Base-by-base conservation (phyloP, 495 filamentous ascomycete species). In the Cercophora sp. region DNA sequence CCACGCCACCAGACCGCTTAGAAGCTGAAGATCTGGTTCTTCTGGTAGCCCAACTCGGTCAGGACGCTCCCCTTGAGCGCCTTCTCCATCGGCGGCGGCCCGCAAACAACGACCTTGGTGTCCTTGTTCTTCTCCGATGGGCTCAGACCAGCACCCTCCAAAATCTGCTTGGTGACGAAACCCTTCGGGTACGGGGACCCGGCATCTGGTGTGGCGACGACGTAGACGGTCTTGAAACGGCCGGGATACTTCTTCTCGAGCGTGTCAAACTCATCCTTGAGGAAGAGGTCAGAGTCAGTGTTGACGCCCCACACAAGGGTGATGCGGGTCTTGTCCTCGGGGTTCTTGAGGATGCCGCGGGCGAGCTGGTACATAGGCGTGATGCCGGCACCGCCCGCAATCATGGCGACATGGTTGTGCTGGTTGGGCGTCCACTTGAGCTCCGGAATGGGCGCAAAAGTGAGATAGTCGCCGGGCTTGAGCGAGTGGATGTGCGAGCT, bases 301-400 rank as follows among this genome's bases (percentile, higher is more conserved):
- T 86, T 83, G 37, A 84, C 81, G 26, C 84, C 84, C 62, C 84
- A 86, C 6, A 87, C 70, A 0, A 87, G 70, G 0, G 77, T 83
- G 22, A 87, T 72, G 55, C 79, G 79, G 2, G 84, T 86, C 26
- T 69, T 72, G 47, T 87, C 84, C 2, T 71, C 60, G 2, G 84
- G 82, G 54, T 85, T 83, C 32, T 71, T 66, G 48, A 87, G 69
- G 53, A 85, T 84, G 26, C 81, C 81, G 42, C 73, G 78, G 10
- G 73, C 66, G 0, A 86, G 72, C 61, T 85, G 82, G 59, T 79
- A 84, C 54, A 82, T 79, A 24, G 83, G 82, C 3, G 81, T 84
- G 52, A 86, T 84, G 24, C 83, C 83, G 0, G 81, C 80, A 11
- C 82, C 83, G 24, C 83, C 83, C 16, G 83, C 81, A 27, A 86